Conservation (phyloP, 805 yeast genomes). For the Yueomyces sinensis region DNA sequence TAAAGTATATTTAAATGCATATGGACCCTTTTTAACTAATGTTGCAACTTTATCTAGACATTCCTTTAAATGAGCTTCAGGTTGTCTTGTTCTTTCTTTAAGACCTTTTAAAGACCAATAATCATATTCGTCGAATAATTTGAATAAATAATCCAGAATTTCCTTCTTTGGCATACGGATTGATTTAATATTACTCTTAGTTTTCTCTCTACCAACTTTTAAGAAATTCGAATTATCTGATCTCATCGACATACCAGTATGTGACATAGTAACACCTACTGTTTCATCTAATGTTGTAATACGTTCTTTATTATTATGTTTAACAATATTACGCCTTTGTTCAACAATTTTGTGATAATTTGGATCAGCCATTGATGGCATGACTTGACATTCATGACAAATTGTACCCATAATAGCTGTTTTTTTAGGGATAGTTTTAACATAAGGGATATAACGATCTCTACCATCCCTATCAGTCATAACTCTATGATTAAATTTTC, state of each 20-base stretch:
- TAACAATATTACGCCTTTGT: constrained; percentile 36
- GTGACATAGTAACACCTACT: constrained; percentile 80
- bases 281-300: constrained; percentile 60
- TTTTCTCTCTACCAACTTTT: constrained; percentile 35
- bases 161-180: constrained; percentile 91
- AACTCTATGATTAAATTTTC: constrained; percentile 23
- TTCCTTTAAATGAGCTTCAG: constrained; percentile 85
- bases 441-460: constrained; percentile 57
- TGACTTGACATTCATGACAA: constrained; percentile 81
- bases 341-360: constrained; percentile 55
- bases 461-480: constrained; percentile 28
- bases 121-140: constrained; percentile 85
- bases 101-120: constrained; percentile 94
- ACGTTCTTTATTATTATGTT: constrained; percentile 41
- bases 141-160: constrained; percentile 74
- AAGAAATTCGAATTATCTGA: constrained; percentile 61
- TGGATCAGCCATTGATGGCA: constrained; percentile 63
- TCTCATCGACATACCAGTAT: constrained; percentile 74
- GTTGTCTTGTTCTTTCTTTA: constrained; percentile 89
- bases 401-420: constrained; percentile 79
- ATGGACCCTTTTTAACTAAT: constrained; percentile 88
- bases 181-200: constrained; percentile 46
- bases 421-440: constrained; percentile 77
- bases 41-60: constrained; percentile 82
- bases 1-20: constrained; percentile 80